Base-by-base conservation (phyloP, 805 yeast species). In the Starmerella powellii region DNA sequence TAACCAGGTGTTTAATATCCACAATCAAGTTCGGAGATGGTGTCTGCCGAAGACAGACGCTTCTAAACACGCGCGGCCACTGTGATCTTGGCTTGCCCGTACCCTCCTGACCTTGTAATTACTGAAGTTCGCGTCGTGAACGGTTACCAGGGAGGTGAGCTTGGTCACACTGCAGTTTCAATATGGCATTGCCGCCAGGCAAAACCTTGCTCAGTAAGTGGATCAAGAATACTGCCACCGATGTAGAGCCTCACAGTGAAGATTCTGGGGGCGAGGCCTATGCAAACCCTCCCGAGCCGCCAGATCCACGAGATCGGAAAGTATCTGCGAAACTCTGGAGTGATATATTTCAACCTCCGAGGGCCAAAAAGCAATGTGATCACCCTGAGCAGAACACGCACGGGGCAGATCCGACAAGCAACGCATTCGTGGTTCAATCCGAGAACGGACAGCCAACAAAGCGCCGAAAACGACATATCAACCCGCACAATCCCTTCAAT, bases 141-240 rank as follows among this genome's bases (percentile, higher is more conserved):
- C 15, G 30, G n/a, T 10, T 27, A 27, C 5, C 5, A 19, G 20
- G 11, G 21, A 6, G 34, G 16, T 6, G 12, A n/a, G 21, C 10
- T 5, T 10, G 16, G 16, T 5, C 5, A 18, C 6, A 19, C 15
- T 6, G 10, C 5, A 15, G 11, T 4, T 6, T 6, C 13, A 6
- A 20, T 10, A 35, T 37, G 39, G 4, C 39, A 18, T 32, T 23
- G 28, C 29, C 36, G 5, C 31, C 41, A 3, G 31, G 42, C 18
- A 34, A 37, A 4, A 40, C 46, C 15, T 21, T 44, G 34, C 47
- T 42, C 30, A 34, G 42, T 34, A 23, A 31, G n/a, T 44, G 47
- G 47, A 15, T 44, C 30, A 31, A 42, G 19, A 23, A 23, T 23
- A 3, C 23, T 13, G 38, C 47, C 18, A 15, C 33, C 12, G 19